Conservation (phyloP, 2,329 filamentous ascomycete species). For the Penicillium sp. region DNA sequence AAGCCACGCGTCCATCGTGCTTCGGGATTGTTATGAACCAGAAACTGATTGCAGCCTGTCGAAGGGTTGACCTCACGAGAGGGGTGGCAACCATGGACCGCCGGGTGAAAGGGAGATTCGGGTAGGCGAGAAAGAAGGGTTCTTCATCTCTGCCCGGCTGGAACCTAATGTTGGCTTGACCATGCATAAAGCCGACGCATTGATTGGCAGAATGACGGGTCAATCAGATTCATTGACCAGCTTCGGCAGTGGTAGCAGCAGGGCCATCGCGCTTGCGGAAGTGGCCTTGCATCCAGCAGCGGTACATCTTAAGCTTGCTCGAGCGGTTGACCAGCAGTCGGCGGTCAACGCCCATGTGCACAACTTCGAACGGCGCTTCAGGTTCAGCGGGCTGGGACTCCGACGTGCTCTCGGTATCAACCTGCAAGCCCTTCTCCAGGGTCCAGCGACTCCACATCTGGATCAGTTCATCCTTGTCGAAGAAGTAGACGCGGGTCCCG, state of each 20-base stretch:
- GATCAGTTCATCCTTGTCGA: conserved; percentile 77
- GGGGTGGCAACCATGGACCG: not conserved
- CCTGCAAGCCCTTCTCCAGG: conserved; percentile 32
- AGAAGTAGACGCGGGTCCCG: conserved; percentile 95
- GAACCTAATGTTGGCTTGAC: no score
- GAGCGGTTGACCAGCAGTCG: conserved; percentile 89
- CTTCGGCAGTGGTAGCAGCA: conserved; percentile 2
- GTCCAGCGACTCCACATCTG: conserved; percentile 66
- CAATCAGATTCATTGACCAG: conserved; percentile 9
- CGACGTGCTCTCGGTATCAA: conserved; percentile 12
- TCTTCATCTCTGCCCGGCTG: not conserved
- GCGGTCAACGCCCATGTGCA: conserved; percentile 77
- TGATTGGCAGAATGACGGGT: not conserved
- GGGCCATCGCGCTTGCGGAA: conserved; percentile 35
- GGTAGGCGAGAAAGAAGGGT: not conserved
- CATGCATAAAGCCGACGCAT: not conserved
- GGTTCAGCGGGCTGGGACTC: conserved; percentile 14
- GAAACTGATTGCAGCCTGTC: not conserved
- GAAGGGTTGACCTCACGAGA: not conserved
- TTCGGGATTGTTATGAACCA: not conserved
- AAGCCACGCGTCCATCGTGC: not conserved
- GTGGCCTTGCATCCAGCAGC: conserved; percentile 65
- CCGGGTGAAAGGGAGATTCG: not conserved
- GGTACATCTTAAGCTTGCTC: conserved; percentile 92
- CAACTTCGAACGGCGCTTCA: conserved; percentile 58